phyloP scores from a whole-genome alignment of 352 stramenopile species.

The Phytopythium cucurbitacearum region DNA sequence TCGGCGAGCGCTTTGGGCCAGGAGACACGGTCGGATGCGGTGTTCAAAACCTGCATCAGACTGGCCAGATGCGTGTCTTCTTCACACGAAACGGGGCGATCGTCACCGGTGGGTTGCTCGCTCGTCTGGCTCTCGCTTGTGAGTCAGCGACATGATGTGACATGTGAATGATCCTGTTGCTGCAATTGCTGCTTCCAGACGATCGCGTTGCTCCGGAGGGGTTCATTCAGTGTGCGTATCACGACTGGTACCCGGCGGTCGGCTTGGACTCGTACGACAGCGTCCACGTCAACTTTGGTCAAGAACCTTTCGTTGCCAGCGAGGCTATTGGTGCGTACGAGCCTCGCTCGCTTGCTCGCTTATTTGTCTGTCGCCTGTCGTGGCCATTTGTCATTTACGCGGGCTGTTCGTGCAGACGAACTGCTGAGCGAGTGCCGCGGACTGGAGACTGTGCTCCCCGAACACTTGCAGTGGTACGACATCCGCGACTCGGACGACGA shows the following conservation, averaged over 20 bases:
- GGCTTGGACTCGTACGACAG: constrained; percentile 79
- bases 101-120: constrained; percentile 26
- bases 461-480: constrained; percentile 54
- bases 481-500: constrained; percentile 39
- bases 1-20: constrained; percentile 28
- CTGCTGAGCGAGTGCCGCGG: constrained; percentile 23
- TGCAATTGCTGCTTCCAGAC: neutral
- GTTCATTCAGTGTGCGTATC: constrained; percentile 42
- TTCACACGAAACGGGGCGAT: constrained; percentile 74
- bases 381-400: neutral
- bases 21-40: constrained; percentile 31
- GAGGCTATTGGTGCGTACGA: constrained; percentile 25
- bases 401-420: constrained; percentile 7
- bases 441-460: constrained; percentile 14
- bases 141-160: neutral
- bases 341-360: neutral
- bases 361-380: neutral
- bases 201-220: constrained; percentile 7
- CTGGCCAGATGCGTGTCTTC: constrained; percentile 34
- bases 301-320: constrained; percentile 57
- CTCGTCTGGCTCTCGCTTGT: too few species aligned
- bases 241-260: constrained; percentile 73
- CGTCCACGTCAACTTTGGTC: constrained; percentile 84
- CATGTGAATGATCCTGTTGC: neutral
- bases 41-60: constrained; percentile 12